Conservation (phyloP, 495 filamentous ascomycete species). For the Penicillium coprophilum region DNA sequence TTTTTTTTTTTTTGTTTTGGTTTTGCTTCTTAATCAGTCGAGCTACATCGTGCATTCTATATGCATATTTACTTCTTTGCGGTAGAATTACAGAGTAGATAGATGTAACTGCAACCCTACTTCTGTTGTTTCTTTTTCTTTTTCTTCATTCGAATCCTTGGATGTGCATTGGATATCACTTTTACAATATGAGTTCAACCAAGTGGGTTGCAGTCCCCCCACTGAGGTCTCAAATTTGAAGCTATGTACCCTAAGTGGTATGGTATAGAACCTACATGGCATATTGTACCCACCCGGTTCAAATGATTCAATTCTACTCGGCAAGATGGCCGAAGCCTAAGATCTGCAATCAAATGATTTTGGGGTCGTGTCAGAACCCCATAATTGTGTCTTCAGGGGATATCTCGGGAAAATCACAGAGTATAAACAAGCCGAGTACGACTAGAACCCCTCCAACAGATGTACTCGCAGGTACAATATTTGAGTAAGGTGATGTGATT, state of each 20-base stretch:
- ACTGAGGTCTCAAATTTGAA: neutral
- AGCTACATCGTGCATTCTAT: neutral
- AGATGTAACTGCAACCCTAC: conserved; percentile 1
- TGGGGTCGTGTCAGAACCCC: conserved; percentile 3
- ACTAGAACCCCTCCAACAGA: too few species aligned
- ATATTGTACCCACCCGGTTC: neutral
- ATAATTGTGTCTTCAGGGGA: conserved; percentile 1
- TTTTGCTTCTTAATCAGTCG: neutral
- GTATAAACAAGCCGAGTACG: too few species aligned
- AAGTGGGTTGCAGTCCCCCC: neutral
- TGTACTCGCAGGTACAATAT: neutral
- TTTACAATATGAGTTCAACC: neutral
- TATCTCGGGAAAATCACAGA: neutral
- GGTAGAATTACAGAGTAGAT: neutral
- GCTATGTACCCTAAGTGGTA: neutral
- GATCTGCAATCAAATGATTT: conserved; percentile 5
- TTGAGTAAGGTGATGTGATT: neutral
- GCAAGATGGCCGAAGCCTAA: conserved; percentile 3
- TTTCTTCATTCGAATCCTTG: neutral
- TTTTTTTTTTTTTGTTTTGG: neutral
- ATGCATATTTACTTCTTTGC: neutral
- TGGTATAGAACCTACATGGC: neutral
- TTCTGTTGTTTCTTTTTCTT: neutral
- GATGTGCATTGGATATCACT: neutral
- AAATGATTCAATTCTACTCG: neutral